A percentile compares a stretch with the other conserved stretches of the same genome.
These are phyloP conservation scores for Gyromitra esculenta DNA, from an alignment of 2,329 filamentous ascomycete species.

Conservation along the genomic window DNA sequence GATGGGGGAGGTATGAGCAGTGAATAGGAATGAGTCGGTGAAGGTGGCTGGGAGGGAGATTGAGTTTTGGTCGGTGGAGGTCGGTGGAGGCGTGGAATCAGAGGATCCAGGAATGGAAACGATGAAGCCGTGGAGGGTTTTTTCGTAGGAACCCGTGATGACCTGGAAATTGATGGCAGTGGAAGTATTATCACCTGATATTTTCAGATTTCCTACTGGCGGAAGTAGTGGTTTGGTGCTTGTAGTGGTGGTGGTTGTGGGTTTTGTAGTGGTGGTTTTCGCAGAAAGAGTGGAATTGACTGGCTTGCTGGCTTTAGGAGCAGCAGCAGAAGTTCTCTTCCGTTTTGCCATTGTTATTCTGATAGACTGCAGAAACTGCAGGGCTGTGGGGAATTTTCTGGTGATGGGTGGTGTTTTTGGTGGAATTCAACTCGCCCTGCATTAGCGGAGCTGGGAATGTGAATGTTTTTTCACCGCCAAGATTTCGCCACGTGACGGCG, in stretches of 20 bases:
- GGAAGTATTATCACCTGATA: constrained; percentile 32
- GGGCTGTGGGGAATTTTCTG: not conserved
- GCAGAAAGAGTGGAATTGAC: constrained; percentile 13
- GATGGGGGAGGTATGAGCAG: constrained; percentile 88
- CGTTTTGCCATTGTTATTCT: constrained; percentile 49
- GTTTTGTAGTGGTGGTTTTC: not conserved
- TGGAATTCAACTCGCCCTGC: not conserved
- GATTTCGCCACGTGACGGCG: constrained; percentile 39
- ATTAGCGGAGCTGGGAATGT: not conserved
- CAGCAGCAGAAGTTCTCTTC: constrained; percentile 46
- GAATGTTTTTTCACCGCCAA: constrained; percentile 48
- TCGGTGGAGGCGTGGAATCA: constrained; percentile 16
- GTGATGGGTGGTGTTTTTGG: not conserved
- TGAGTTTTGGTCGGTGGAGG: constrained; percentile 59
- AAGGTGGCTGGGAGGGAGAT: constrained; percentile 65
- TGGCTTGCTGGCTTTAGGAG: constrained; percentile 9
- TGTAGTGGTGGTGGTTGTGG: constrained; percentile 13
- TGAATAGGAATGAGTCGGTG: constrained; percentile 93
- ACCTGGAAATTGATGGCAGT: constrained; percentile 72
- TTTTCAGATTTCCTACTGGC: constrained; percentile 31
- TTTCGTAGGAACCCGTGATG: constrained; percentile 91
- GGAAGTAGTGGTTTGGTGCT: constrained; percentile 36
- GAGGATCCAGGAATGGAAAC: constrained; percentile 68
- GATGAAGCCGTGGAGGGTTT: constrained; percentile 87
- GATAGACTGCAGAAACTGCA: not conserved